Conservation (phyloP, 2,329 filamentous ascomycete species). For the Raffaelea albimanens region DNA sequence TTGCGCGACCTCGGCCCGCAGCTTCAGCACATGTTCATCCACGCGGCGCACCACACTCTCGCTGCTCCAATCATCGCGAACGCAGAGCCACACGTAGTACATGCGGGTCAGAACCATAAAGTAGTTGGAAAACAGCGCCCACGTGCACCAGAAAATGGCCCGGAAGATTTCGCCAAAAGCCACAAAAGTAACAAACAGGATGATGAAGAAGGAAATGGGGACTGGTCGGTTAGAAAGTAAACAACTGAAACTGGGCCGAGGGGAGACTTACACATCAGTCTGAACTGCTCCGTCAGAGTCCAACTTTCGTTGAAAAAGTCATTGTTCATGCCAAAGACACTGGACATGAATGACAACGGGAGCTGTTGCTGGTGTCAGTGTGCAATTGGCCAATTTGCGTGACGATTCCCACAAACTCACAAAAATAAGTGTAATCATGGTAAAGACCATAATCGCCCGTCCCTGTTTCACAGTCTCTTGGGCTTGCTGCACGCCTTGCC, state of each 20-base stretch:
- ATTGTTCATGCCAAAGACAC: slow-evolving; percentile 29
- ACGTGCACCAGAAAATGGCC: neutral
- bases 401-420: slow-evolving; percentile 17
- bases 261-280: slow-evolving; percentile 18
- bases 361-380: too few relatives aligned
- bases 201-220: slow-evolving; percentile 2
- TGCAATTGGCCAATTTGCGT: neutral
- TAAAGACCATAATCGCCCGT: slow-evolving; percentile 34
- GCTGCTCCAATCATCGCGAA: neutral
- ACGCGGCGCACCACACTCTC: neutral
- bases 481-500: slow-evolving; percentile 27
- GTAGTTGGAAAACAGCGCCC: neutral
- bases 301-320: neutral
- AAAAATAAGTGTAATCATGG: slow-evolving; percentile 36
- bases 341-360: slow-evolving; percentile 27
- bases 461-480: slow-evolving; percentile 31
- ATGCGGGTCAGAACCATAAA: neutral
- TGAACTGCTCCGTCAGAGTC: neutral
- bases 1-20: neutral
- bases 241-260: too few relatives aligned
- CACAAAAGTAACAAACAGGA: neutral
- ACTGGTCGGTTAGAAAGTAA: neutral
- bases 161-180: neutral
- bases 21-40: neutral
- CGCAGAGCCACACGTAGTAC: slow-evolving; percentile 4